Conservation (phyloP, 345 rosid species). For the Psidium guajava region DNA sequence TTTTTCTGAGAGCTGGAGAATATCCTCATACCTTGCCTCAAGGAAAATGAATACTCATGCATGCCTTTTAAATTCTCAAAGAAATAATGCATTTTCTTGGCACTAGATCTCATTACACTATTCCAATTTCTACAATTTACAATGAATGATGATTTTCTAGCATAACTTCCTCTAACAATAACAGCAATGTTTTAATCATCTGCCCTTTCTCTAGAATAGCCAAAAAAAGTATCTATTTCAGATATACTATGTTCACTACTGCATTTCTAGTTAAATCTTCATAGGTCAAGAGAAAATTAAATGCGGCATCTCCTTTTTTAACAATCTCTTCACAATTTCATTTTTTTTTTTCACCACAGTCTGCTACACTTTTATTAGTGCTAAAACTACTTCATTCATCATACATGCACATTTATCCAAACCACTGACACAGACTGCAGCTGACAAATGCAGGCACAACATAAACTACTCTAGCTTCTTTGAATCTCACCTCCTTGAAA, state of each 20-base stretch:
- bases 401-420: not conserved
- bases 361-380: not conserved
- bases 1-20: not conserved
- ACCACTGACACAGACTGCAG: not conserved
- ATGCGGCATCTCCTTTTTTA: not conserved
- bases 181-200: not conserved
- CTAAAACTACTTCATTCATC: not conserved
- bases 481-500: constrained; percentile 68
- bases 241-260: too few species aligned
- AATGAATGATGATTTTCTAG: not conserved
- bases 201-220: not conserved
- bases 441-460: not conserved
- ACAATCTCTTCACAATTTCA: not conserved
- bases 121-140: not conserved
- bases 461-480: not conserved
- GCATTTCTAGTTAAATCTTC: not conserved
- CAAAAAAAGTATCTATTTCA: not conserved
- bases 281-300: not conserved
- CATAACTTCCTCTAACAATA: not conserved
- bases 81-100: not conserved
- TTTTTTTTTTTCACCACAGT: not conserved
- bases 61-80: not conserved
- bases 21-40: not conserved
- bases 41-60: not conserved
- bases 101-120: not conserved